These are phyloP conservation scores for Helianthus annuus DNA, from an alignment of 129 eudicot species.

Conservation along the genomic window HanXRQr2.0-SUNRISE NC_035444.2:5806945-5807444, in stretches of 20 bases:
- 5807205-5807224: constrained; percentile 76
- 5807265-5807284: background rate
- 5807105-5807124: constrained; percentile 76
- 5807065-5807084: constrained; percentile 74
- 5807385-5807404: constrained; percentile 60
- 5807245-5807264: background rate
- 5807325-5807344: constrained; percentile 95
- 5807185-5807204: constrained; percentile 82
- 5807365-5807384: constrained; percentile 86
- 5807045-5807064: constrained; percentile 93
- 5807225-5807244: constrained; percentile 20
- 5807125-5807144: constrained; percentile 80
- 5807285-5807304: constrained; percentile 42
- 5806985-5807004: constrained; percentile 69
- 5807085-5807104: constrained; percentile 82
- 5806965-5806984: constrained; percentile 81
- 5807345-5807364: constrained; percentile 81
- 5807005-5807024: constrained; percentile 79
- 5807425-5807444: background rate
- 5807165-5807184: constrained; percentile 82
- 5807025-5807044: constrained; percentile 79
- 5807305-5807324: constrained; percentile 76
- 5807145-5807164: constrained; percentile 68
- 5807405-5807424: background rate
- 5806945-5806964: constrained; percentile 85